These are phyloP conservation scores for Sugiyamaella qingdaonensis DNA, from an alignment of 805 yeast species.

Conservation along the genomic window DNA sequence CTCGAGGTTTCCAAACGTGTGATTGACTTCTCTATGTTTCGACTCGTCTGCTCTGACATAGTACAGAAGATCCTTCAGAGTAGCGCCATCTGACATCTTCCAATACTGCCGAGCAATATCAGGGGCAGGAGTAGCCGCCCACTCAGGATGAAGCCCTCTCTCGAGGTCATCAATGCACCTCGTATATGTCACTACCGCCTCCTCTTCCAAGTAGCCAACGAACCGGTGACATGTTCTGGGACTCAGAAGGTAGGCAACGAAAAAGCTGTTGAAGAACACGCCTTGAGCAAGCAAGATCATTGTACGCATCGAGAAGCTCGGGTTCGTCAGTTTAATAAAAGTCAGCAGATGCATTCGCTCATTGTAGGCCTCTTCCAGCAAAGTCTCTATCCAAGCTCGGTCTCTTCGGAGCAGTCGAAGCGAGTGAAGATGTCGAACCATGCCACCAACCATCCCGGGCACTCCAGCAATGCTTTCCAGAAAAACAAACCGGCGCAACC, in stretches of 20 bases:
- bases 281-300: slow-evolving; percentile 65
- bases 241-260: slow-evolving; percentile 50
- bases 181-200: slow-evolving; percentile 66
- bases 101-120: slow-evolving; percentile 62
- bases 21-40: slow-evolving; percentile 75
- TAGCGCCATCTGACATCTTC: slow-evolving; percentile 49
- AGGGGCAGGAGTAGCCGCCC: slow-evolving; percentile 34
- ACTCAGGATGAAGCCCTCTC: slow-evolving; percentile 45
- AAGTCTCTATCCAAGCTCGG: slow-evolving; percentile 70
- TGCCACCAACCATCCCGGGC: slow-evolving; percentile 77
- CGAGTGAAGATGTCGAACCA: slow-evolving; percentile 63
- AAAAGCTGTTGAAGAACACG: slow-evolving; percentile 62
- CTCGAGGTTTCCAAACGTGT: slow-evolving; percentile 63
- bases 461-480: slow-evolving; percentile 73
- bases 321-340: slow-evolving; percentile 59
- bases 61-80: slow-evolving; percentile 55
- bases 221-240: slow-evolving; percentile 70
- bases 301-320: slow-evolving; percentile 51
- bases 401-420: slow-evolving; percentile 59
- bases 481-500: slow-evolving; percentile 58
- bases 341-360: slow-evolving; percentile 75
- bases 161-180: slow-evolving; percentile 55
- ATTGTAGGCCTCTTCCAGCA: slow-evolving; percentile 71
- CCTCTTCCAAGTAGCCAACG: slow-evolving; percentile 75
- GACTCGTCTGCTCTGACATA: slow-evolving; percentile 73